Evolutionary conservation across 305 asterid species (phyloP).

Genomic region (Plantago rigida): DNA sequence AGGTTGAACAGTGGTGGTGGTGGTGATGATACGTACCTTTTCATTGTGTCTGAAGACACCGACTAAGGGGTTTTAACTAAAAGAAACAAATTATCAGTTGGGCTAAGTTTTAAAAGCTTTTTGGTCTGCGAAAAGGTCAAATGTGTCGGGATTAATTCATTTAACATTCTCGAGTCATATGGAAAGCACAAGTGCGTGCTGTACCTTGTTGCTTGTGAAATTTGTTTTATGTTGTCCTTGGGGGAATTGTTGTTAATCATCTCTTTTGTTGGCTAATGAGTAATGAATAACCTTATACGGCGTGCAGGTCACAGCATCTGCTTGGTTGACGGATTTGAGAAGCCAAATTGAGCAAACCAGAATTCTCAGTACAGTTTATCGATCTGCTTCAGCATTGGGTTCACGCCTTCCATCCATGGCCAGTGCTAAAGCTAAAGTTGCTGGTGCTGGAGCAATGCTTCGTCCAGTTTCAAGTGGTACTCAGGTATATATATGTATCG

Average conservation of each 20-base stretch:
- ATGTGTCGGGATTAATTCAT: too few relatives aligned
- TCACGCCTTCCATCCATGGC: conserved; percentile 98
- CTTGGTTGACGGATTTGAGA: conserved; percentile 92
- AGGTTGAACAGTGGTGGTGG: too few relatives aligned
- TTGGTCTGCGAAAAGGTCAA: too few relatives aligned
- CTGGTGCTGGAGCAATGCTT: conserved; percentile 89
- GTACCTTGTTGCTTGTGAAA: background rate
- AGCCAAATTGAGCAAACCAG: conserved; percentile 83
- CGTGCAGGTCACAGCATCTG: conserved; percentile 84
- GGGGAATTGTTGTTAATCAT: background rate
- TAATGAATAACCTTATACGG: conserved; percentile 10
- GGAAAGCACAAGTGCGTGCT: too few relatives aligned
- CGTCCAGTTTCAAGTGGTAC: conserved; percentile 87
- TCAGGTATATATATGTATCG: conserved; percentile 41
- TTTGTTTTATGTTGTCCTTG: conserved; percentile 1
- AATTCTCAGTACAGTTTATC: conserved; percentile 87
- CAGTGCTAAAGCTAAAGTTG: conserved; percentile 84
- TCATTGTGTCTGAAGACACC: too few relatives aligned
- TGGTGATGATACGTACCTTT: too few relatives aligned
- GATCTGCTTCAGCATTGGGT: conserved; percentile 92
- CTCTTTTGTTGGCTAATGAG: conserved; percentile 16
- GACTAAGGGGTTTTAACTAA: too few relatives aligned
- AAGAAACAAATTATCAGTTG: too few relatives aligned
- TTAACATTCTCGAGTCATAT: too few relatives aligned
- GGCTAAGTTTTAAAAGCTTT: too few relatives aligned